Percentiles rank a stretch among this genome's conserved stretches.
Conservation (phyloP, 371 early-diverging fungal species). For the Lichtheimia ramosa region DNA sequence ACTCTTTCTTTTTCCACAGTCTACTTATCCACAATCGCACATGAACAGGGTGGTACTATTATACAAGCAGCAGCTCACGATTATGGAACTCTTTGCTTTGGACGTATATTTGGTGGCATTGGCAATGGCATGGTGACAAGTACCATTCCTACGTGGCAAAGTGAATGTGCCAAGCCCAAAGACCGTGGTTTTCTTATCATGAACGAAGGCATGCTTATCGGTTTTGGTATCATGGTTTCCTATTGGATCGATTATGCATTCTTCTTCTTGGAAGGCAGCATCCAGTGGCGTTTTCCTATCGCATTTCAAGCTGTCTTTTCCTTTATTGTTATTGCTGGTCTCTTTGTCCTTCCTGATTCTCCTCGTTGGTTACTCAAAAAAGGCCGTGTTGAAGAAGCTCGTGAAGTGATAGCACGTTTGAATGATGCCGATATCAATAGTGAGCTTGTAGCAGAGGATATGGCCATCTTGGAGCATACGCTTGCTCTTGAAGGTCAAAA, state of each 20-base stretch:
- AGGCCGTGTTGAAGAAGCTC: slow-evolving; percentile 33
- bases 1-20: neutral
- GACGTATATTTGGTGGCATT: slow-evolving; percentile 54
- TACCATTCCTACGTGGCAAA: slow-evolving; percentile 26
- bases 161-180: slow-evolving; percentile 19
- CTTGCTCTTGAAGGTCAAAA: slow-evolving; percentile 26
- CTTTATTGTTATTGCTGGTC: slow-evolving; percentile 38
- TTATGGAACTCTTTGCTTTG: slow-evolving; percentile 39
- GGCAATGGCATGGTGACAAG: slow-evolving; percentile 57
- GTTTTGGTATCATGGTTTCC: slow-evolving; percentile 24
- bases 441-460: slow-evolving; percentile 32
- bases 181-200: slow-evolving; percentile 18
- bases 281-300: slow-evolving; percentile 55
- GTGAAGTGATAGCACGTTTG: slow-evolving; percentile 39
- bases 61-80: slow-evolving; percentile 37
- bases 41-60: slow-evolving; percentile 27
- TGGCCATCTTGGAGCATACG: slow-evolving; percentile 45
- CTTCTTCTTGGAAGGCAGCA: slow-evolving; percentile 28
- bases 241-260: slow-evolving; percentile 51
- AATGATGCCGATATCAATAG: slow-evolving; percentile 31
- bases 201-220: slow-evolving; percentile 22
- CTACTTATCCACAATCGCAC: neutral
- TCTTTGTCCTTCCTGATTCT: slow-evolving; percentile 53
- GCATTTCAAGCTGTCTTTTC: slow-evolving; percentile 52
- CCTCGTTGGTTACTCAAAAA: slow-evolving; percentile 60